phyloP scores from a whole-genome alignment of 345 rosid species.

The Salix arbutifolia region DNA sequence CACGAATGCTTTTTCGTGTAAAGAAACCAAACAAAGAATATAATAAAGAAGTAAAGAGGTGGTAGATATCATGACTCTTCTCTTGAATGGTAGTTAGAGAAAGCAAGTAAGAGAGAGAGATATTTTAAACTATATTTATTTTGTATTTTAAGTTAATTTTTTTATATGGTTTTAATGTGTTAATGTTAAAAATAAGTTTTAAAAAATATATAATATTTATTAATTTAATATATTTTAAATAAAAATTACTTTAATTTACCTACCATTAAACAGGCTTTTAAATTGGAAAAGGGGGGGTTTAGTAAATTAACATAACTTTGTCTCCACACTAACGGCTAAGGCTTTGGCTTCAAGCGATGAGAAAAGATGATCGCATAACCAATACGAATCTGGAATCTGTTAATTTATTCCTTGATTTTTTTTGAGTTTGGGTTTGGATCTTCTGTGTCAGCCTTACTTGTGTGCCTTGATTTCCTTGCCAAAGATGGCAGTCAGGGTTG shows the following conservation, averaged over 20 bases:
- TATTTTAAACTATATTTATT: too few species aligned
- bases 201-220: too few species aligned
- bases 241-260: too few species aligned
- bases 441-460: not conserved
- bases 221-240: too few species aligned
- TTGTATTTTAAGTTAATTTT: too few species aligned
- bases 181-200: too few species aligned
- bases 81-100: not conserved
- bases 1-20: not conserved
- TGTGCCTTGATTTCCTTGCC: not conserved
- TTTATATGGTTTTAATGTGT: too few species aligned
- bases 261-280: too few species aligned
- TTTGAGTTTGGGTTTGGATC: not conserved
- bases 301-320: not conserved
- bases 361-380: not conserved
- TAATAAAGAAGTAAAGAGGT: not conserved
- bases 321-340: not conserved
- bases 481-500: not conserved
- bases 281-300: not conserved
- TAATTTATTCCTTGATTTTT: not conserved
- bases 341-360: not conserved
- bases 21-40: too few species aligned
- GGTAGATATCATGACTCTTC: too few species aligned
- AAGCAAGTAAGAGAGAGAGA: not conserved
- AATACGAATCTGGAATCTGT: not conserved